Evolutionary conservation across 2,329 filamentous ascomycete species (phyloP), one percentile per base, ranked within the genome.

Genomic region (Plectosphaerella sp.): DNA sequence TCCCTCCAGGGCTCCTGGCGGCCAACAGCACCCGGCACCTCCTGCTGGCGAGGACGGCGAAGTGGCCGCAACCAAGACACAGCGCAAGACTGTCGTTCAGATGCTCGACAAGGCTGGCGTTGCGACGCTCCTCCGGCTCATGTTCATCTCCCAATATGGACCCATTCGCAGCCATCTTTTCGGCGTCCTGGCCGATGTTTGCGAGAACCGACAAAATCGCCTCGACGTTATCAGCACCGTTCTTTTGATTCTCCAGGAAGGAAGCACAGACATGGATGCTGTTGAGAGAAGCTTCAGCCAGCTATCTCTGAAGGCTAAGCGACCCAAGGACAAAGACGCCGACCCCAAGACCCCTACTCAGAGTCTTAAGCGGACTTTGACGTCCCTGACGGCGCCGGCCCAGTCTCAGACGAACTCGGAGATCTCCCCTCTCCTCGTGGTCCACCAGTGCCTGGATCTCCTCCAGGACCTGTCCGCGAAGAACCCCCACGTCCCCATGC

Each of bases 101-200:
- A 96, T 99, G 88, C 82, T 99, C 28, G 94, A 99, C 69, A 97
- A 96, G 71, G 82, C 92, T 46, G 94, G 95, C 24, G 87, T 99
- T 58, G 94, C 95, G 24, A 97, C 94, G n/a, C 76, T 99, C 35
- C 79, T 99, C 43, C 89, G 95, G n/a, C 80, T 99, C 10, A 97
- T 99, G 93, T 99, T 99, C 67, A 91, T 97, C 61, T 88, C 90
- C 47, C 90, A 97, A 59, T 89, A 93, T 58, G 90, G 89, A 20
- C 94, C 89, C 56, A 87, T 94, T 47, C 89, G 91, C 59, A 84
- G 80, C 56, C 89, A 91, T 54, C 78, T 99, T 50, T 93, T 94
- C 65, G 86, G 87, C 51, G 89, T 99, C 50, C 85, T 99, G 49
- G 84, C 90, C 56, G 91, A 96, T 59, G 87, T 97, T 24, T 97